Base-by-base conservation (phyloP, 176 grass and related monocot species). In the Juncus effusus region DNA sequence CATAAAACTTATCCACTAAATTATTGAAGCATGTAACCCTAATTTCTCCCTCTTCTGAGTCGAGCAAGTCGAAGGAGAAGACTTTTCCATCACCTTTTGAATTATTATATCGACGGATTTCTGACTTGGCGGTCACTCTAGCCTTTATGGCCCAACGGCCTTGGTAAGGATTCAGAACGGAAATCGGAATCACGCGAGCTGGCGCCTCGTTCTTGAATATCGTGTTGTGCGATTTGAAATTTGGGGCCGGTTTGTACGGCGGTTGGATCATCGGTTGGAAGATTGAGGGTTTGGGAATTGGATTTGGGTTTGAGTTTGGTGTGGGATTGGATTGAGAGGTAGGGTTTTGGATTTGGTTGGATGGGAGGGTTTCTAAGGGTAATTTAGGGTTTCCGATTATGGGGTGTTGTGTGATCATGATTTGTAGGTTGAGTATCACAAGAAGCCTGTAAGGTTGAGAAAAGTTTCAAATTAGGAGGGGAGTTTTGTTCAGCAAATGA, bases 11-110 rank as follows among this genome's bases (percentile, higher is more conserved):
- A 75, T 97, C 93, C 52, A 89, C 75, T 16, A 81, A 74, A 49
- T 71, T 13, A 73, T 92, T 89, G 70, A 97, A 97, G 71, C 93
- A 97, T 67, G 85, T 79, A 56, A 83, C 93, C 71, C 85, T 76
- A 68, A 97, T 89, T 74, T 97, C 93, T 70, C 93, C 83, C 13
- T 77, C 82, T 66, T 92, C 88, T 81, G 85, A 89, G 81, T 97
- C 94, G 74, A 97, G 88, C 15, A 97, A 62, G 61, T 92, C 88
- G 73, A 97, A 97, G 62, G 80, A 92, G 78, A 97, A 97, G 45
- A 97, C 88, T 71, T 97, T 97, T 16, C 94, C 88, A 65, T 92
- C 94, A 60, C 94, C 94, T 82, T 79, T 97, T 57, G 85, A 79
- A 82, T 89, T 97, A 73, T 97, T 87, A 76, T 92, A 97, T 42